Conservation (phyloP, 371 early-diverging fungal species). For the Mucor saturninus region DNA sequence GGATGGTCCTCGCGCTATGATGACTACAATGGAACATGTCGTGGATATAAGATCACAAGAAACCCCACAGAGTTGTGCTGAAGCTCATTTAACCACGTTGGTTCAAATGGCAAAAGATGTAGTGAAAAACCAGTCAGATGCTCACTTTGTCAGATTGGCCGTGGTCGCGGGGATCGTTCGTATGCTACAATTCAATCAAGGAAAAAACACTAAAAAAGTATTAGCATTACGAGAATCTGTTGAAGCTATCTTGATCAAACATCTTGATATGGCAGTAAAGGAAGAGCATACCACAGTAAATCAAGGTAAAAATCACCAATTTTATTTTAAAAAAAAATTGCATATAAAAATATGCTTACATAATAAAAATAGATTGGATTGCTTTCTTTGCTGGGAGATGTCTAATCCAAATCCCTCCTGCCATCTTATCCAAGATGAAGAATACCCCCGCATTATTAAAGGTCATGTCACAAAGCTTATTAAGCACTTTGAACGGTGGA, state of each 20-base stretch:
- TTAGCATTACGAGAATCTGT: conserved; percentile 17
- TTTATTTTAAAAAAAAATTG: neutral
- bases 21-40: conserved; percentile 45
- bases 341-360: too few species aligned
- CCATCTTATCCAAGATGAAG: neutral
- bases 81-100: conserved; percentile 35
- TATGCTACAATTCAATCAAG: conserved; percentile 44
- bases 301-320: conserved; percentile 27
- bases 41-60: conserved; percentile 42
- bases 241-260: conserved; percentile 24
- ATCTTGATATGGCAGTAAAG: conserved; percentile 21
- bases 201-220: conserved; percentile 39
- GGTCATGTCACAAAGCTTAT: conserved; percentile 27
- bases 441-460: conserved; percentile 13
- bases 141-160: conserved; percentile 29
- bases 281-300: conserved; percentile 7
- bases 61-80: conserved; percentile 36
- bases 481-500: conserved; percentile 40
- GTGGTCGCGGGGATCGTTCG: conserved; percentile 44
- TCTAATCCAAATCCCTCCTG: conserved; percentile 27
- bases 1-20: conserved; percentile 27
- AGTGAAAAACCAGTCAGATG: conserved; percentile 7
- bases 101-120: conserved; percentile 20
- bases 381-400: conserved; percentile 45
- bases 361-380: conserved; percentile 18